Base-by-base conservation (phyloP, 1,284 basidiomycete species). In the Agroathelia rolfsii region DNA sequence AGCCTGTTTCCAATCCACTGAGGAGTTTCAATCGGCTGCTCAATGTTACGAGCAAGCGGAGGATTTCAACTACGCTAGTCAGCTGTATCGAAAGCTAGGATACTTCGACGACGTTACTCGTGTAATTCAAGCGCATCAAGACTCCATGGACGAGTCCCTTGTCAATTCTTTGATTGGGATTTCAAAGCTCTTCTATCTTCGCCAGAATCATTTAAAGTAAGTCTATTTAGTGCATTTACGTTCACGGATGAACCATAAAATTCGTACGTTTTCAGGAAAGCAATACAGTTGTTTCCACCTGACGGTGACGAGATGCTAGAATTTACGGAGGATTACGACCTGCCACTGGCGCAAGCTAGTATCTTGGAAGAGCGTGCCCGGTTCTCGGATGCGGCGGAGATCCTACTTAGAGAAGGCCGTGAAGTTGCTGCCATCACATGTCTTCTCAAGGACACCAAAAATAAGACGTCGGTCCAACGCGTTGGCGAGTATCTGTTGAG, bases 261-360 rank as follows among this genome's bases (percentile, higher is more conserved):
- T n/a, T n/a, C n/a, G 37, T 13, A 29, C 12, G 31, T 23, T 31
- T 36, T 4, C 40, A 72, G 78, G 41, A 61, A 68, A 54, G 61
- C 69, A 6, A 48, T 47, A 11, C 42, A 44, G 3, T 49, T 82
- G 0, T 83, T 82, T 43, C 40, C 52, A 0, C 57, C 63, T 1
- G 48, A 58, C 0, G n/a, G n/a, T n/a, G 68, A 80, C 14, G 69
- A 77, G 8, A 59, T 64, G 11, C 39, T 78, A 6, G 64, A 72
- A 25, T 82, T 74, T 38, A 60, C 75, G 28, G 66, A 75, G 35
- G 64, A 72, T 9, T 66, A 62, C 30, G 67, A 64, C 14, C 56
- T 82, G 4, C 67, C 74, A 36, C 43, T 64, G 10, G 65, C 69
- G 8, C 64, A 58, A n/a, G 69, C 66, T 0, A 47, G 50, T 0